Conservation (phyloP, 1,284 basidiomycete species). For the Moniliophthora roreri region DNA sequence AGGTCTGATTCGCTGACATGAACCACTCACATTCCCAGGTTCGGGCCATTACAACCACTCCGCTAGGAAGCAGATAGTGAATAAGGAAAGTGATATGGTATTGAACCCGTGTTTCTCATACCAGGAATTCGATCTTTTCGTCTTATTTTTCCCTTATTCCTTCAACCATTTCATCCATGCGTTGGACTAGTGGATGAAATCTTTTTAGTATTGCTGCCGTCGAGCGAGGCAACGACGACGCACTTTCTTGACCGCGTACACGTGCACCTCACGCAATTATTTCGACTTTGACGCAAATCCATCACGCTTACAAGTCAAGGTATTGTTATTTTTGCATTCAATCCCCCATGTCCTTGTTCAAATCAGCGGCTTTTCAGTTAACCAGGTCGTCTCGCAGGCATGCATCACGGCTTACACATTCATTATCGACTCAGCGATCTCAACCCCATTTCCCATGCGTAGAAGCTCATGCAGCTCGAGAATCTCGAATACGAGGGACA, state of each 20-base stretch:
- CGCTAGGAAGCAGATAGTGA: slow-evolving; percentile 34
- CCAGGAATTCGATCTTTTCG: too few relatives aligned
- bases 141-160: too few relatives aligned
- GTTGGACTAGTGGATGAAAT: too few relatives aligned
- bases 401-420: slow-evolving; percentile 8
- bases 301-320: neutral
- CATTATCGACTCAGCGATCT: slow-evolving; percentile 28
- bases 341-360: neutral
- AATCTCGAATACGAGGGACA: slow-evolving; percentile 44
- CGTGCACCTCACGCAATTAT: slow-evolving; percentile 8
- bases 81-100: neutral
- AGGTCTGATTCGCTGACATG: slow-evolving; percentile 56
- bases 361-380: neutral
- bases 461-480: slow-evolving; percentile 68
- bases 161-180: too few relatives aligned
- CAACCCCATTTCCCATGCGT: slow-evolving; percentile 75
- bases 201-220: too few relatives aligned
- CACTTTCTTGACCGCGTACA: neutral
- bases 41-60: slow-evolving; percentile 79
- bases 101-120: too few relatives aligned
- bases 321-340: neutral
- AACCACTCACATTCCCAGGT: slow-evolving; percentile 77
- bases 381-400: slow-evolving; percentile 5
- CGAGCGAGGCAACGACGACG: too few relatives aligned
- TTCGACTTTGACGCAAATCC: slow-evolving; percentile 1